Base-by-base conservation (phyloP, 345 rosid genomes). In the Citrus sinensis region DNA sequence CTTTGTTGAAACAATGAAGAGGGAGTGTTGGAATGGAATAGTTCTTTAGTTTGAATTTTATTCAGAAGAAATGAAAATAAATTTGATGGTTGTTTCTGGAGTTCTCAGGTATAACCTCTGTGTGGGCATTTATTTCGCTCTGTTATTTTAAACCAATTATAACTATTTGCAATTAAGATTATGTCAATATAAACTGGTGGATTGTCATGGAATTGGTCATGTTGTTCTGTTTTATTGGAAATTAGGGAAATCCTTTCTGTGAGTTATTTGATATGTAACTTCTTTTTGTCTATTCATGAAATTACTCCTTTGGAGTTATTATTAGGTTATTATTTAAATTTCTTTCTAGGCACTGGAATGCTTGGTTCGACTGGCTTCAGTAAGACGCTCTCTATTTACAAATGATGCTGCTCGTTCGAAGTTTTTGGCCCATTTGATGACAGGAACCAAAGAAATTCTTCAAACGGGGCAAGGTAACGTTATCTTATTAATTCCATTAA, bases 341-440 rank as follows among this genome's bases (percentile, higher is more conserved):
- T 81, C 65, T 67, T 81, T 81, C 60, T 78, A 97, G 99, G 99
- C 99, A 68, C 83, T 97, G 85, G 99, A 97, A 86, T 94, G 99
- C 88, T 89, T 97, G 92, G 99, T 97, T 73, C 92, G 99, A 73
- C 85, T 97, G 64, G 98, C 99, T 70, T 97, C 99, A 76, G 97
- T 94, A 24, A 87, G 98, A 20, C 95, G 98, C 54, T 92, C 99
- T 82, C 84, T 97, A 84, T 97, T 94, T 86, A 85, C 93, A 61
- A 94, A 87, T 81, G 99, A 97, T 71, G 89, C 85, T 62, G 86
- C 98, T 69, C 98, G 98, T 67, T 89, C 98, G 37, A 92, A 83
- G 82, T 97, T 97, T 70, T 80, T 97, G 88, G 99, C 92, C 19
- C 98, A 97, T 85, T 74, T 97, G 80, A 94, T 97, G 94, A 93